Base-by-base conservation (phyloP, 2,329 filamentous ascomycete genomes). In the Escovopsis sp. region DNA sequence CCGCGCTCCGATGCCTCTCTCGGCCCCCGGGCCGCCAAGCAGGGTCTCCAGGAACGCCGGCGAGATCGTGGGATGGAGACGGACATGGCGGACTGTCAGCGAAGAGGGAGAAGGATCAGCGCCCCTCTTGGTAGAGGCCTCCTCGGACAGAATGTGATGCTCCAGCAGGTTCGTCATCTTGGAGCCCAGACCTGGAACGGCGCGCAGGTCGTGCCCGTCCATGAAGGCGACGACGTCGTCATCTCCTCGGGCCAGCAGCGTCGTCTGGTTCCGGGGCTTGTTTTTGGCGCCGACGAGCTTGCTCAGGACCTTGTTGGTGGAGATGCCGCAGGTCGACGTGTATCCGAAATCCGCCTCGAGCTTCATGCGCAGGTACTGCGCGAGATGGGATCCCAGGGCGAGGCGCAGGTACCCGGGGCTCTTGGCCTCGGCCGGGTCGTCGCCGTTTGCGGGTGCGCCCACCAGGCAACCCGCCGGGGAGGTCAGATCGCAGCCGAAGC, bases 231-330 rank as follows among this genome's bases (percentile, higher is more conserved):
- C 23, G 23, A 23, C 23, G 45, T 79, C 59, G 12, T 62, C 52
- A 3, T 67, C 65, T 42, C 75, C 73, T 2, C 82, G 75, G 5
- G 82, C 78, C 36, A 94, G 62, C 7, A 96, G 65, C 0, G 84
- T 86, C 0, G 89, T 96, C 60, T 96, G 91, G 47, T 77, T 82
- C 45, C 80, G 80, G 1, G 89, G 89, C 62, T 96, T 96, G 58
- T 95, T 77, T 45, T 81, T 67, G 57, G 77, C 83, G 11, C 89
- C 89, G 9, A 79, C 84, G 12, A 96, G 70, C 60, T 96, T 96
- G 45, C 84, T 78, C 10, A 94, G 68, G 5, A 89, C 61, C 60
- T 96, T 96, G 54, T 82, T 89, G 1, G 85, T 93, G 3, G 87
- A 82, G 19, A 96, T 77, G 4, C 89, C 89, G 36, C 85, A 87